These are phyloP conservation scores for Moelleriella libera DNA, from an alignment of 2,329 filamentous ascomycete species.

Conservation along the genomic window DNA sequence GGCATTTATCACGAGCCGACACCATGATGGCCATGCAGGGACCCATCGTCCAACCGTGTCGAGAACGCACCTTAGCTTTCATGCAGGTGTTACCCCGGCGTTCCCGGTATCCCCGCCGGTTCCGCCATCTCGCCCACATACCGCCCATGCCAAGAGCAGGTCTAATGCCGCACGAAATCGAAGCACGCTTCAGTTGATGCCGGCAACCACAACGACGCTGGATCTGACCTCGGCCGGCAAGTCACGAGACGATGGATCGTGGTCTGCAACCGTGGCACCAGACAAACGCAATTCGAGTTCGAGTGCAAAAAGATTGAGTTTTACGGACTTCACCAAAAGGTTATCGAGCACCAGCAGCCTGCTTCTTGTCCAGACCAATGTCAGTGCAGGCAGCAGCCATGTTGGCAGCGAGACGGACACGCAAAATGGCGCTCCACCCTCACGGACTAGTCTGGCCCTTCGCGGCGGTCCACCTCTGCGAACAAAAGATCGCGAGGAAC, in stretches of 20 bases:
- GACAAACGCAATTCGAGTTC: conserved; percentile 39
- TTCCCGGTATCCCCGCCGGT: conserved; percentile 5
- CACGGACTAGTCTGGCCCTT: conserved; percentile 27
- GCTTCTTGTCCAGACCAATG: conserved; percentile 44
- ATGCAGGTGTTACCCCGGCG: conserved; percentile 9
- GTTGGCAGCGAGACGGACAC: conserved; percentile 30
- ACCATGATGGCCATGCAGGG: conserved; percentile 14
- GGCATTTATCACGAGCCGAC: conserved; percentile 32
- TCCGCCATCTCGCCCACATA: conserved; percentile 33
- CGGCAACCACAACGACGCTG: conserved; percentile 9
- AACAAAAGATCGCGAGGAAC: conserved; percentile 19
- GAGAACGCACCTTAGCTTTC: conserved; percentile 18
- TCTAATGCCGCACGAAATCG: conserved; percentile 27
- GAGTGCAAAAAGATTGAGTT: conserved; percentile 43
- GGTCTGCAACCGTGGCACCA: conserved; percentile 6
- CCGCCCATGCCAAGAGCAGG: conserved; percentile 33
- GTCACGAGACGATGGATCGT: conserved; percentile 14
- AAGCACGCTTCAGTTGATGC: conserved; percentile 28
- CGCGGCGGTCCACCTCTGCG: conserved; percentile 16
- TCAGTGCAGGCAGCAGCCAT: conserved; percentile 31
- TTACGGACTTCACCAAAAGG: conserved; percentile 46
- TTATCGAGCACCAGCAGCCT: conserved; percentile 47
- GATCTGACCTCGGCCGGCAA: conserved; percentile 8
- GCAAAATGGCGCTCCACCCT: conserved; percentile 19
- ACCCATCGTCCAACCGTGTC: conserved; percentile 19